Evolutionary conservation across 495 filamentous ascomycete species (phyloP), one percentile per base, ranked within the genome.

Genomic region (Hyaloscypha hepaticicola): DNA sequence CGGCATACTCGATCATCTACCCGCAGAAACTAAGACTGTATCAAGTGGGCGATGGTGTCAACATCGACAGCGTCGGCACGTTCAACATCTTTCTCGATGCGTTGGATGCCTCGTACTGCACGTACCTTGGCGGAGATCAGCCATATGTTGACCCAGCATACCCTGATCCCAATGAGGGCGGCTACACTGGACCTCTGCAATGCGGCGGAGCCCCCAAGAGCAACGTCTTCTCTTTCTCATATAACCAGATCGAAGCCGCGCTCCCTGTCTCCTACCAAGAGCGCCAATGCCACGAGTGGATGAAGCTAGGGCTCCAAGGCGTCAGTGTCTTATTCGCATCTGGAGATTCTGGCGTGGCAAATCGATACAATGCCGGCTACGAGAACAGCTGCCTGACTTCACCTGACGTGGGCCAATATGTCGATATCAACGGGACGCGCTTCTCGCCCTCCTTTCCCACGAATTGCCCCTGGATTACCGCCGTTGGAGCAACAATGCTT

Each of bases 391-490:
- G 64, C 51, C 58, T 65, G 9, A 60, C 50, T 26, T 48, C 51
- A 27, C 59, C 41, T n/a, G 45, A 61, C n/a, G 59, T 61, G 25
- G 45, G 59, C 24, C 52, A 5, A 19, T 49, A 59, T 33, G 63
- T 52, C 19, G 55, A 65, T 38, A 78, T 74, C 19, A 82, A 85
- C 53, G 78, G 75, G 1, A 85, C 82, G 12, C 81, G 80, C 45
- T 92, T 90, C 73, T 73, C 84, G 16, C 84, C 90, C 8, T 83
- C 77, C 4, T 94, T 92, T 73, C 91, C 91, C 0, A 86, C 87
- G 0, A 80, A 82, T 22, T 95, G 91, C 66, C 91, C 91, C 0
- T 94, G 85, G 67, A 85, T 94, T 5, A 96, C 91, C 0, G 77
- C 86, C 0, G 75, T 78, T 33, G 75, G 77, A 38, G 75, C 71